A percentile compares a stretch with the other conserved stretches of the same genome.
These are phyloP conservation scores for Volutella citrinella DNA, from an alignment of 2,329 filamentous ascomycete species.

Conservation along the genomic window DNA sequence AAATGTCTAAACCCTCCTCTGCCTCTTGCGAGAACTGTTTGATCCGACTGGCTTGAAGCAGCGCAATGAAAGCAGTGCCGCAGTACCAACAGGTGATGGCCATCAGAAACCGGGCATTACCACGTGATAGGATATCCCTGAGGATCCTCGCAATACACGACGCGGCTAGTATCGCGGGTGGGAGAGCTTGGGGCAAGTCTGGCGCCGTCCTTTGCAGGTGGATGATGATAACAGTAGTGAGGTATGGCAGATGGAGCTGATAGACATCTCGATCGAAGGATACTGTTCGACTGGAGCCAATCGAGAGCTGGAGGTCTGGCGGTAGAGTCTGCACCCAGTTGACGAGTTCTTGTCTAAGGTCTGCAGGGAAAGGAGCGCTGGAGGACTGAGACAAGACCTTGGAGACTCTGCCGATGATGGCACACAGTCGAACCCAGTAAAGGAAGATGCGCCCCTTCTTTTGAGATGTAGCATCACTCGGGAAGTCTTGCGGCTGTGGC, in stretches of 20 bases:
- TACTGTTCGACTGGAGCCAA: slow-evolving; percentile 16
- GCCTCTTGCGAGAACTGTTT: slow-evolving; percentile 17
- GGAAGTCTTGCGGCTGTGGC: slow-evolving; percentile 36
- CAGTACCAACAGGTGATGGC: slow-evolving; percentile 42
- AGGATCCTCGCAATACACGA: slow-evolving; percentile 23
- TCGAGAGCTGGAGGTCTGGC: slow-evolving; percentile 14
- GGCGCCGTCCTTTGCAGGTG: slow-evolving; percentile 34
- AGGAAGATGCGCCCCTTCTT: slow-evolving; percentile 38
- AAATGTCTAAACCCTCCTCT: slow-evolving; percentile 15
- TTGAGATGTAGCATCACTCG: slow-evolving; percentile 27
- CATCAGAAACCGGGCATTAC: slow-evolving; percentile 38
- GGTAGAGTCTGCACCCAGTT: slow-evolving; percentile 15
- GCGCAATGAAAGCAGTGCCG: slow-evolving; percentile 38
- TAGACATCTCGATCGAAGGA: slow-evolving; percentile 39
- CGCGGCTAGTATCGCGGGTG: slow-evolving; percentile 15
- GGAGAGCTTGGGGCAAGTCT: slow-evolving; percentile 28
- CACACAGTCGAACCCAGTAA: slow-evolving; percentile 39
- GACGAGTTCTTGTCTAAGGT: slow-evolving; percentile 16
- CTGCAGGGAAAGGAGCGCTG: slow-evolving; percentile 9
- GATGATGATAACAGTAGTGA: slow-evolving; percentile 39
- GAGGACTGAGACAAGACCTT: slow-evolving; percentile 29
- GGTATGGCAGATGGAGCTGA: slow-evolving; percentile 39
- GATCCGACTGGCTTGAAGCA: slow-evolving; percentile 33
- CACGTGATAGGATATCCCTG: slow-evolving; percentile 35
- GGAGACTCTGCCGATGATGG: slow-evolving; percentile 37